These are phyloP conservation scores for Penicillium egyptiacum DNA, from an alignment of 495 filamentous ascomycete species.

Conservation along the genomic window DNA sequence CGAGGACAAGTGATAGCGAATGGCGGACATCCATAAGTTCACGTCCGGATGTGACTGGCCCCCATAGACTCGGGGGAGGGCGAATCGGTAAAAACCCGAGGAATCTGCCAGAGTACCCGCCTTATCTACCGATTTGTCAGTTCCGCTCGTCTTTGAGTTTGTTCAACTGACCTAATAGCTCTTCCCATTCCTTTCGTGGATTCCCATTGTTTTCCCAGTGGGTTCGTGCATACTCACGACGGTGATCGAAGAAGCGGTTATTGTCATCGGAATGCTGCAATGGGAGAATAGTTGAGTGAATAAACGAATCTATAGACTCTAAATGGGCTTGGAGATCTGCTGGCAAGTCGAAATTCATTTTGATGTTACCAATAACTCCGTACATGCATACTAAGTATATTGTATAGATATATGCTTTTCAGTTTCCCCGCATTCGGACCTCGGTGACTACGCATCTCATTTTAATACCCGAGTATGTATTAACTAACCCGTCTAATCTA, in stretches of 20 bases:
- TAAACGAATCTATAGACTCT: constrained; percentile 52
- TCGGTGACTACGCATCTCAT: constrained; percentile 12
- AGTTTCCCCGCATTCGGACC: constrained; percentile 27
- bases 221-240: constrained; percentile 56
- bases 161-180: constrained; percentile 32
- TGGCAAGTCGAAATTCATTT: constrained; percentile 59
- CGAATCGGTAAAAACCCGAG: constrained; percentile 58
- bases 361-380: neutral
- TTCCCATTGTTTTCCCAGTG: constrained; percentile 55
- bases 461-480: neutral
- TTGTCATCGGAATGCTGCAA: constrained; percentile 54
- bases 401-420: neutral
- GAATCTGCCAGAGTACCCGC: constrained; percentile 48
- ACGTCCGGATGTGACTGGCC: constrained; percentile 46
- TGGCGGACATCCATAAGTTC: constrained; percentile 61
- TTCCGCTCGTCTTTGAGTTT: neutral
- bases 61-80: constrained; percentile 54
- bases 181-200: constrained; percentile 56
- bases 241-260: constrained; percentile 61
- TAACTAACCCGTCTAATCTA: no score
- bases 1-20: constrained; percentile 55
- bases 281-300: constrained; percentile 50
- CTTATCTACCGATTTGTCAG: constrained; percentile 24
- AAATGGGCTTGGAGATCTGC: constrained; percentile 47
- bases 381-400: neutral